Conservation (phyloP, 139 green algal species). For the Desmodesmus armatus region DNA sequence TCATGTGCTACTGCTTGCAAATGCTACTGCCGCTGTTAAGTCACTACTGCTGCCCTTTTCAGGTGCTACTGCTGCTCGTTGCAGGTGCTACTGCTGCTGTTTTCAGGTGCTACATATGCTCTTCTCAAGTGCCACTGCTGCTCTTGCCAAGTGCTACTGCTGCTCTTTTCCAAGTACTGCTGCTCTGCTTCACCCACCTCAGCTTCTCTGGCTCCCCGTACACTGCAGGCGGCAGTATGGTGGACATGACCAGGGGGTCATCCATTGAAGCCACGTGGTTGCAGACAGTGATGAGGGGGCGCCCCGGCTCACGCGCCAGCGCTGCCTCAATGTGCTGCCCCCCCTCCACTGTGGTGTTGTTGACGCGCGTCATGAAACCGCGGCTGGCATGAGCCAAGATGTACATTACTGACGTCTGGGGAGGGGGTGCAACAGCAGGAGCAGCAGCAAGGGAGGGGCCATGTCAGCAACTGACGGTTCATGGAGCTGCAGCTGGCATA, state of each 20-base stretch:
- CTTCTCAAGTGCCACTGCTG: too few relatives aligned
- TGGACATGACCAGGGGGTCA: constrained; percentile 85
- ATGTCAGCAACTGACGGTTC: background rate
- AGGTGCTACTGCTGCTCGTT: too few relatives aligned
- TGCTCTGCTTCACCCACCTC: too few relatives aligned
- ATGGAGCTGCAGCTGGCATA: background rate
- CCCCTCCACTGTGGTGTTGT: constrained; percentile 57
- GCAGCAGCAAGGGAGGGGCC: background rate
- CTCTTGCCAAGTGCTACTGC: too few relatives aligned
- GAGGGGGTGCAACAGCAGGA: background rate
- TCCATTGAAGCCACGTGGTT: constrained; percentile 93
- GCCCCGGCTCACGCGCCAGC: constrained; percentile 57
- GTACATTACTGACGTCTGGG: constrained; percentile 50
- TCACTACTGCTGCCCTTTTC: too few relatives aligned
- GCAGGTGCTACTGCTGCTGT: too few relatives aligned
- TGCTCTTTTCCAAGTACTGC: too few relatives aligned
- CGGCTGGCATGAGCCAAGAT: constrained; percentile 38
- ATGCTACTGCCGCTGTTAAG: too few relatives aligned
- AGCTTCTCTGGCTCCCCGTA: constrained; percentile 57
- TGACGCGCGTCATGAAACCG: constrained; percentile 51
- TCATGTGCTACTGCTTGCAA: too few relatives aligned
- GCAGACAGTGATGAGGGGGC: constrained; percentile 85
- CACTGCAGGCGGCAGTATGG: constrained; percentile 72
- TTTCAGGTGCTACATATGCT: too few relatives aligned
- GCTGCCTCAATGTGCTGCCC: constrained; percentile 62